Percentiles rank a stretch among this genome's conserved stretches.
Conservation (phyloP, 441 rosid species). For the Gossypium davidsonii region DNA sequence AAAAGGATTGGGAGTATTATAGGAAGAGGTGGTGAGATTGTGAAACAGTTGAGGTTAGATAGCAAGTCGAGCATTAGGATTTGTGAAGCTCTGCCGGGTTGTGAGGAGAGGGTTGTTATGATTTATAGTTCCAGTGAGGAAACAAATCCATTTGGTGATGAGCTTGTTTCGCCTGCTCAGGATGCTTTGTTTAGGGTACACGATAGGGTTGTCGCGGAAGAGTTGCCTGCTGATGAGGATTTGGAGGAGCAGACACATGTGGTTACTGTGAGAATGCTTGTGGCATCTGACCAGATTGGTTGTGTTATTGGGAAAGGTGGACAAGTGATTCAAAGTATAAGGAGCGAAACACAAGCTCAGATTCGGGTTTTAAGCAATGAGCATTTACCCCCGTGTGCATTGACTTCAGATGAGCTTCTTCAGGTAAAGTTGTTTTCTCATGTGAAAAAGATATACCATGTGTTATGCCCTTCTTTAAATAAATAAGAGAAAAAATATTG, state of each 20-base stretch:
- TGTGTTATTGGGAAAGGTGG: slow-evolving; percentile 68
- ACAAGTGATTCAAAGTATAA: slow-evolving; percentile 48
- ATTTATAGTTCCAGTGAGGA: slow-evolving; percentile 52
- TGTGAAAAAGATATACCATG: neutral
- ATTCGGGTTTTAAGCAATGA: slow-evolving; percentile 53
- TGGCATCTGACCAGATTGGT: slow-evolving; percentile 69
- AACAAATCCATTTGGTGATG: slow-evolving; percentile 36
- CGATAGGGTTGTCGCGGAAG: slow-evolving; percentile 41
- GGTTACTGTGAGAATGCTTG: slow-evolving; percentile 50
- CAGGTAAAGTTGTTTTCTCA: slow-evolving; percentile 32
- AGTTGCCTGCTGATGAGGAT: slow-evolving; percentile 27
- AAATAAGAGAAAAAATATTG: neutral
- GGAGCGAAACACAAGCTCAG: slow-evolving; percentile 51
- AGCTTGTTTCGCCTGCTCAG: slow-evolving; percentile 50
- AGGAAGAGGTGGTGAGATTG: slow-evolving; percentile 60
- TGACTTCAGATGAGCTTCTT: slow-evolving; percentile 53
- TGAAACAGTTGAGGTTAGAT: slow-evolving; percentile 52
- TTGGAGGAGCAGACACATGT: slow-evolving; percentile 35
- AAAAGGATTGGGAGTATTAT: slow-evolving; percentile 58
- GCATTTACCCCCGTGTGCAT: slow-evolving; percentile 47
- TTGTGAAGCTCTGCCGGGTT: slow-evolving; percentile 42
- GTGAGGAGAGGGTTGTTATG: slow-evolving; percentile 54
- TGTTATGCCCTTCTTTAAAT: neutral
- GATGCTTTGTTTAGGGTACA: slow-evolving; percentile 63
- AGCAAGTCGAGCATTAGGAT: slow-evolving; percentile 50